Evolutionary conservation across 2,329 filamentous ascomycete species (phyloP), one percentile per base, ranked within the genome.

Genomic region (Claviceps spartinae): DNA sequence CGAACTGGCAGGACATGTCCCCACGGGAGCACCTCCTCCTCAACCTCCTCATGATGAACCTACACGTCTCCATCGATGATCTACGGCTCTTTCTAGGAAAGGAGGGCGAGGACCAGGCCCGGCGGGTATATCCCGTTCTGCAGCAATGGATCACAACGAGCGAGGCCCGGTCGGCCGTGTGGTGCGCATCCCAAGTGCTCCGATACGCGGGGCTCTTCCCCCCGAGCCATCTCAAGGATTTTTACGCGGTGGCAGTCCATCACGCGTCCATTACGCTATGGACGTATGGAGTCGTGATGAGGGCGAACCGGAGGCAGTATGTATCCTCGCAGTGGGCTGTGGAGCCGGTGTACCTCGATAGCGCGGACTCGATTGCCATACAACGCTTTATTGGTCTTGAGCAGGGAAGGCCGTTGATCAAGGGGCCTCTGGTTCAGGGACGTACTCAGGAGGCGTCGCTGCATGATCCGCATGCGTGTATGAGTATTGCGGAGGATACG

Each of bases 231-330:
- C 64, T 86, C 3, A 77, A 79, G 44, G 80, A 83, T 55, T 86
- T 87, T 61, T 78, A 80, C 55, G 82, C 83, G 0, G 77, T 87
- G 6, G 80, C 78, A 0, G 74, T 86, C 0, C 85, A 86, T 60
- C 83, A 87, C 61, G 82, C 81, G 4, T 74, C 77, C 13, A 69
- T 88, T 4, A 78, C 79, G 0, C 68, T 88, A 42, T 88, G 85
- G 85, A 77, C 77, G 0, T 86, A 83, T 57, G 81, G 82, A 0
- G 76, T 86, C 0, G 71, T 82, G 5, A 72, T 68, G 20, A 66
- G 69, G 55, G 72, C 75, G 14, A 62, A 59, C 48, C 58, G 60
- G 8, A 61, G 60, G 63, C 57, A 68, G 57, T 61, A 61, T 55
- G 49, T 62, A 13, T 52, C 61, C 3, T 52, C 61, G 22, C 67